These are phyloP conservation scores for Solanum hybrid DNA, from an alignment of 305 asterid genomes.

Conservation along the genomic window DNA sequence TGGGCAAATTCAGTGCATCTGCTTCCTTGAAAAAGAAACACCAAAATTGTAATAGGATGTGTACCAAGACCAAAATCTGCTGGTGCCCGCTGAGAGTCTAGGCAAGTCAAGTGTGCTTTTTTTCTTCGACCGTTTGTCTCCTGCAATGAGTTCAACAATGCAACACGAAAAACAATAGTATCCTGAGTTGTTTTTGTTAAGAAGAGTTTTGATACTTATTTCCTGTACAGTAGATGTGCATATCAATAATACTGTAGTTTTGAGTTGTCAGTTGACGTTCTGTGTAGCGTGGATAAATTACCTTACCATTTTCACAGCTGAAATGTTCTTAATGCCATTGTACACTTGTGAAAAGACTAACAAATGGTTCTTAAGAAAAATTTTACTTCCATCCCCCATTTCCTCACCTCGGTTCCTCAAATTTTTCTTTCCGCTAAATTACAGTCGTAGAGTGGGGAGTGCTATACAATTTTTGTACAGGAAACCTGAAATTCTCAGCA, in stretches of 20 bases:
- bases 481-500: background rate
- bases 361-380: background rate
- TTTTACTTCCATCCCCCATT: background rate
- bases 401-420: background rate
- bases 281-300: too few relatives aligned
- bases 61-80: background rate
- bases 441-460: background rate
- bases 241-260: background rate
- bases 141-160: background rate
- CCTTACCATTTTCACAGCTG: background rate
- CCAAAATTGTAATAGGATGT: background rate
- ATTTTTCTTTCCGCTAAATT: background rate
- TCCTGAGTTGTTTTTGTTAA: background rate
- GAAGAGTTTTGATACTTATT: background rate
- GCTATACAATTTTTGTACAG: background rate
- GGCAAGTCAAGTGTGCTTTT: background rate
- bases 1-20: background rate
- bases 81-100: background rate
- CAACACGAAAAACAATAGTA: background rate
- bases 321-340: background rate
- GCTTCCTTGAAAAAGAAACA: background rate
- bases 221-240: background rate
- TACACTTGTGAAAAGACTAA: background rate
- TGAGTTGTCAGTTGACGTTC: background rate
- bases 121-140: background rate